Percentiles rank a stretch among this genome's conserved stretches.
Evolutionary conservation across 2,329 filamentous ascomycete species (phyloP).

Genomic region (Apiospora saccharicola): DNA sequence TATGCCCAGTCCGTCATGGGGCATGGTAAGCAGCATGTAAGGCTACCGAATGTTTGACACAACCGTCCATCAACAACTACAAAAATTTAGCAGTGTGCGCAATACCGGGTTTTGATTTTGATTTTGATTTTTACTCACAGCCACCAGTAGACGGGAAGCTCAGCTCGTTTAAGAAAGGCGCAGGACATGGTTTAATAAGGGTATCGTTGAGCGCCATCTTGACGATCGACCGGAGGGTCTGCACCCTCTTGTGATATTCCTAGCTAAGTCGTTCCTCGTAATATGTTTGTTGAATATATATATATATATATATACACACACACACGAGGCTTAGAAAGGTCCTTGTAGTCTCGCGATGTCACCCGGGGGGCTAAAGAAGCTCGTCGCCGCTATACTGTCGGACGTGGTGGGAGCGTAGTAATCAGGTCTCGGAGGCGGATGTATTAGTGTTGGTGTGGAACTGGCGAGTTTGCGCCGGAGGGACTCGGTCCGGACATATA

Average conservation of each 20-base stretch:
- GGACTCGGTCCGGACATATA: constrained; percentile 4
- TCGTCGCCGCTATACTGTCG: constrained; percentile 1
- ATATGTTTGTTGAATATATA: not conserved
- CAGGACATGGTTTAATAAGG: constrained; percentile 56
- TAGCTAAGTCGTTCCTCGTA: not conserved
- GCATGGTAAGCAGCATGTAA: constrained; percentile 88
- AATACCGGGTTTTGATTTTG: constrained; percentile 21
- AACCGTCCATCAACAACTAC: constrained; percentile 65
- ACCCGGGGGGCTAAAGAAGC: not conserved
- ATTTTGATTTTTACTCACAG: constrained; percentile 28
- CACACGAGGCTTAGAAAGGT: not conserved
- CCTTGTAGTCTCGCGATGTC: not conserved
- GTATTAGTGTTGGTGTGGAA: not conserved
- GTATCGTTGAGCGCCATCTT: constrained; percentile 31
- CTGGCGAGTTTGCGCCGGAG: constrained; percentile 9
- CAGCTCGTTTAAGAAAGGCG: constrained; percentile 72
- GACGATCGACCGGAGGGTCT: constrained; percentile 23
- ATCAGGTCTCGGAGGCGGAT: constrained; percentile 3
- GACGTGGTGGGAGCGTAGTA: not conserved
- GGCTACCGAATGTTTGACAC: constrained; percentile 46
- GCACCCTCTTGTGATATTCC: constrained; percentile 21
- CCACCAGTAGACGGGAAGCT: constrained; percentile 56
- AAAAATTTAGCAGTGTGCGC: constrained; percentile 39
- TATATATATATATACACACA: not conserved
- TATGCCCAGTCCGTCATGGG: constrained; percentile 82